Conservation (phyloP, 1,284 basidiomycete genomes). For the Pterulicium gracile region DNA sequence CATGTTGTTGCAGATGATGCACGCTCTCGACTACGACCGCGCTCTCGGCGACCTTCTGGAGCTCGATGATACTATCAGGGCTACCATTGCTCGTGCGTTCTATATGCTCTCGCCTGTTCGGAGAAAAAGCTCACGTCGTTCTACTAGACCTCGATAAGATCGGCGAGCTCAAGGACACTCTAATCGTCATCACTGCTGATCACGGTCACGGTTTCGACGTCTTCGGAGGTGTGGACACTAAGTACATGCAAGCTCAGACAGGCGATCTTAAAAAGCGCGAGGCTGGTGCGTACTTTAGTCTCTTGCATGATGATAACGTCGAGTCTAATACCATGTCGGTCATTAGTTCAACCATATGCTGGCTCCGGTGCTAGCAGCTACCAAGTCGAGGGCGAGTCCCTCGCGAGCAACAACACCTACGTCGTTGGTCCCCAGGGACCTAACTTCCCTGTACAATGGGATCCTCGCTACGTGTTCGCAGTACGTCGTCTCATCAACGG, state of each 20-base stretch:
- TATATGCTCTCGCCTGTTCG: neutral
- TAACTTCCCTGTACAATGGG: conserved; percentile 32
- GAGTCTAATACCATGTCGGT: neutral
- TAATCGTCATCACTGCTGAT: conserved; percentile 31
- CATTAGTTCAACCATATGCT: conserved; percentile 24
- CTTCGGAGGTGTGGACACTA: conserved; percentile 30
- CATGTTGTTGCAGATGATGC: conserved; percentile 26
- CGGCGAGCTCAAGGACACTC: conserved; percentile 27
- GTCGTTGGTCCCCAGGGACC: conserved; percentile 26
- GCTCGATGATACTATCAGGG: conserved; percentile 30
- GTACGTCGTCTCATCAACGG: conserved; percentile 12
- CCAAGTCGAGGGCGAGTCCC: conserved; percentile 21
- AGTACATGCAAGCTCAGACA: conserved; percentile 26
- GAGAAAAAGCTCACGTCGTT: neutral
- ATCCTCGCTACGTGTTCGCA: conserved; percentile 29
- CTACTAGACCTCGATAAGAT: conserved; percentile 26
- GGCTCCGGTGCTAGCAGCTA: conserved; percentile 29
- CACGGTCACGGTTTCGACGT: conserved; percentile 33
- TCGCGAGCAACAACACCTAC: conserved; percentile 25
- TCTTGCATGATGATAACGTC: neutral
- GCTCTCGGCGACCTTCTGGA: conserved; percentile 31
- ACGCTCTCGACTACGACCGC: conserved; percentile 31
- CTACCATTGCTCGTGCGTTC: conserved; percentile 26
- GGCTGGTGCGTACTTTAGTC: conserved; percentile 16
- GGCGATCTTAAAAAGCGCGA: conserved; percentile 24